A percentile compares a stretch with the other conserved stretches of the same genome.
phyloP scores from a whole-genome alignment of 1,284 basidiomycete genomes.

The Volvariella volvacea region DNA sequence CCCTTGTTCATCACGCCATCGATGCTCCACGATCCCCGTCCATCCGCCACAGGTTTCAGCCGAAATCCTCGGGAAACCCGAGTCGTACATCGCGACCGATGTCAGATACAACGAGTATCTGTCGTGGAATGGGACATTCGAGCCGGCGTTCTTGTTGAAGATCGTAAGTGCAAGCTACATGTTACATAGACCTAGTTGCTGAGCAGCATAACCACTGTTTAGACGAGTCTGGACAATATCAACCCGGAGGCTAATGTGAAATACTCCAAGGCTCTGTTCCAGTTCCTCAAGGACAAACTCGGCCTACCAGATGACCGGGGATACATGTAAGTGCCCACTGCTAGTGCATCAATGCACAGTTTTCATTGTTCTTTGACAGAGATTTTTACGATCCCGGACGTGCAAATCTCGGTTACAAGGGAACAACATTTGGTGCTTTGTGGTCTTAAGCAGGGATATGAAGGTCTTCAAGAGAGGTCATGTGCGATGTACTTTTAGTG shows the following conservation, averaged over 20 bases:
- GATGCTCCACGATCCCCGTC: background rate
- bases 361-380: constrained; percentile 2
- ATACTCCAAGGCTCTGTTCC: constrained; percentile 50
- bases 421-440: constrained; percentile 1
- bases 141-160: constrained; percentile 52
- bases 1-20: background rate
- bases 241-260: constrained; percentile 37
- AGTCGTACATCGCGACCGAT: constrained; percentile 42
- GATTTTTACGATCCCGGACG: constrained; percentile 54
- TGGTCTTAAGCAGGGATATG: too few relatives aligned
- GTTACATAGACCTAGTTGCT: background rate
- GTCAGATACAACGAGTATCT: constrained; percentile 51
- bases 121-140: constrained; percentile 52
- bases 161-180: constrained; percentile 35
- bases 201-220: constrained; percentile 3
- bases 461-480: too few relatives aligned
- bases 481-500: too few relatives aligned
- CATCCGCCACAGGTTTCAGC: constrained; percentile 52
- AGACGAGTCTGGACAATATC: constrained; percentile 55
- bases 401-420: constrained; percentile 44
- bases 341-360: background rate
- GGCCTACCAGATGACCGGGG: constrained; percentile 44
- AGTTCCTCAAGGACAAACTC: constrained; percentile 47
- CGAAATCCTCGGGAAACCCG: constrained; percentile 45
- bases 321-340: constrained; percentile 36